These are phyloP conservation scores for Coemansia sp. DNA, from an alignment of 192 early-diverging fungal species.

Conservation along the genomic window DNA sequence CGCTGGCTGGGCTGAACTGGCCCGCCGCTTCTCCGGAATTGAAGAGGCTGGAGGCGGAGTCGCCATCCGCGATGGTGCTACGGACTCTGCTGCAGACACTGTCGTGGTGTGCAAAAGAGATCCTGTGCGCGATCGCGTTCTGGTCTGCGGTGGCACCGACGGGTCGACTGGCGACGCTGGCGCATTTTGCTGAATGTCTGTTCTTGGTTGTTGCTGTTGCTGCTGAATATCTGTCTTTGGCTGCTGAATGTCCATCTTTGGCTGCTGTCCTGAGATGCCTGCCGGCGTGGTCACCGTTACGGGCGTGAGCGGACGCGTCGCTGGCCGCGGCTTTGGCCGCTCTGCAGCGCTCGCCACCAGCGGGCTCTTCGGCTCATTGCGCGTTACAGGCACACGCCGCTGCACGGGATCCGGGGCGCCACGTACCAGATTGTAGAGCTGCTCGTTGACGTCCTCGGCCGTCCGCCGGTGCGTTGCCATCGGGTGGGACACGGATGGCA, in stretches of 20 bases:
- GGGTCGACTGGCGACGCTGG: background rate
- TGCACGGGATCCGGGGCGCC: constrained; percentile 53
- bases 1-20: background rate
- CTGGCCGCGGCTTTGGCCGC: background rate
- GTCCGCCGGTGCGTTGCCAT: constrained; percentile 62
- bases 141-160: background rate
- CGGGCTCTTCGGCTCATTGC: background rate
- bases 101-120: constrained; percentile 17
- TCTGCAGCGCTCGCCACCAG: background rate
- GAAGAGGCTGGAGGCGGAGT: constrained; percentile 9
- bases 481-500: constrained; percentile 84
- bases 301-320: constrained; percentile 12
- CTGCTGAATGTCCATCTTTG: too few species aligned
- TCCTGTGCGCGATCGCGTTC: constrained; percentile 26
- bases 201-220: too few species aligned
- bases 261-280: background rate
- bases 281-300: constrained; percentile 16
- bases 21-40: background rate
- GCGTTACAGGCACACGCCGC: background rate
- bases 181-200: too few species aligned
- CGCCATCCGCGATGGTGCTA: constrained; percentile 17
- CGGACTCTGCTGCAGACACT: constrained; percentile 31
- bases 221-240: too few species aligned
- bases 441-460: constrained; percentile 81
- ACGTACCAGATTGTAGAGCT: constrained; percentile 72